Evolutionary conservation across 1,284 basidiomycete genomes (phyloP).

Genomic region (Cryptococcus floricola): DNA sequence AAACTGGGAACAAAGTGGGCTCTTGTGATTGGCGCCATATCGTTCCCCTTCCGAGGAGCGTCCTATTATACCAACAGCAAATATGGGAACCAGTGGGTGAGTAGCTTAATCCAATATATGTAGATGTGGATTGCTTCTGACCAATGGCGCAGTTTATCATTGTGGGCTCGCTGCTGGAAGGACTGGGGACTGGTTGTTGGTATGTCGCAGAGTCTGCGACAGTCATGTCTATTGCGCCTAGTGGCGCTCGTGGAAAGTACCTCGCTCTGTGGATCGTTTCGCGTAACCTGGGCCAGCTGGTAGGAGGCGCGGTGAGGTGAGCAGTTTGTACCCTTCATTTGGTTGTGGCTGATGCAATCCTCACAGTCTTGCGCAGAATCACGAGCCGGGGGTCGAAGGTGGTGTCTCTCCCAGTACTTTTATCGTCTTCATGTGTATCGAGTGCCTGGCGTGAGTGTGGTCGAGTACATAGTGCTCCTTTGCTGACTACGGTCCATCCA

Average conservation of each 20-base stretch:
- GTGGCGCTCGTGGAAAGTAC: slow-evolving; percentile 17
- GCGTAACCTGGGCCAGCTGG: slow-evolving; percentile 18
- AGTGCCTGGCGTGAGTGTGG: slow-evolving; percentile 19
- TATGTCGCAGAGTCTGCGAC: slow-evolving; percentile 28
- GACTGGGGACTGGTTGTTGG: slow-evolving; percentile 15
- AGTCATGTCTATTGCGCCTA: slow-evolving; percentile 25
- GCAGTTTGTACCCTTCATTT: neutral
- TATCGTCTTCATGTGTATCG: slow-evolving; percentile 24
- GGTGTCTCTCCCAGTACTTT: slow-evolving; percentile 21
- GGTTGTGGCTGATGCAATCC: neutral
- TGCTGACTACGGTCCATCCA: neutral
- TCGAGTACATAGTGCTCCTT: neutral
- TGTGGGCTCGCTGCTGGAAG: slow-evolving; percentile 12
- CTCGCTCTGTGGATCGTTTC: slow-evolving; percentile 18
- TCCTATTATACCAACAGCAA: slow-evolving; percentile 22
- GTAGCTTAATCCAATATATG: neutral
- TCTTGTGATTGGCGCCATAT: slow-evolving; percentile 18
- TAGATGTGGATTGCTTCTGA: slow-evolving; percentile 1
- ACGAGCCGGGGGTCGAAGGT: slow-evolving; percentile 10
- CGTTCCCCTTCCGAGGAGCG: slow-evolving; percentile 21
- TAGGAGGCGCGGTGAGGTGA: slow-evolving; percentile 29
- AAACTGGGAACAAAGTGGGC: slow-evolving; percentile 19
- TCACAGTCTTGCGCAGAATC: slow-evolving; percentile 16
- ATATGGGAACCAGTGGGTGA: slow-evolving; percentile 18
- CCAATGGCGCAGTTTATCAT: slow-evolving; percentile 12